phyloP scores from a whole-genome alignment of 2,329 filamentous ascomycete genomes.

The Cytospora mali region DNA sequence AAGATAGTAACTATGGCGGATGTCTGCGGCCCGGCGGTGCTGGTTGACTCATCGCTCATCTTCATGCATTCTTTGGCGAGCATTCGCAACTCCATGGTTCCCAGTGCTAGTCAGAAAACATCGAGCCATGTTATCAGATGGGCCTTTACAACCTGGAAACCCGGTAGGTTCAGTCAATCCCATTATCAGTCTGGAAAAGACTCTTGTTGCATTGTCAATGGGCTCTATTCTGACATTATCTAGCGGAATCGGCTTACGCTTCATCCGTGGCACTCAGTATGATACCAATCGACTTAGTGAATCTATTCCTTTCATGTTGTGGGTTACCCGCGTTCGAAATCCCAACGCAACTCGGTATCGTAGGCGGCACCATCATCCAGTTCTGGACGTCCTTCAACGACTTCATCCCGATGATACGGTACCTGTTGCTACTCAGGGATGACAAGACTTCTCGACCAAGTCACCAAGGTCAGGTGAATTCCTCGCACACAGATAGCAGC shows the following conservation, averaged over 20 bases:
- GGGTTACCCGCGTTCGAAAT: slow-evolving; percentile 48
- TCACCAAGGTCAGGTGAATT: not conserved
- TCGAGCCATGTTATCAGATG: slow-evolving; percentile 77
- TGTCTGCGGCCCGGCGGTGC: slow-evolving; percentile 74
- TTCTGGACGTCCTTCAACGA: slow-evolving; percentile 49
- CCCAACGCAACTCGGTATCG: slow-evolving; percentile 39
- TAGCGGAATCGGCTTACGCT: slow-evolving; percentile 70
- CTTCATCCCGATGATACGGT: slow-evolving; percentile 51
- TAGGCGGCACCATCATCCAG: slow-evolving; percentile 53
- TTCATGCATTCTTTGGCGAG: slow-evolving; percentile 73
- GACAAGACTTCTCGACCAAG: slow-evolving; percentile 15
- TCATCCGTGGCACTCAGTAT: slow-evolving; percentile 65
- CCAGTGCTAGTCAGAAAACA: slow-evolving; percentile 67
- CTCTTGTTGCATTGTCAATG: slow-evolving; percentile 21
- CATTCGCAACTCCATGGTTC: slow-evolving; percentile 66
- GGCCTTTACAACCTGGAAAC: slow-evolving; percentile 81
- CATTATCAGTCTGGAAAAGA: not conserved
- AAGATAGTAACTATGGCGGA: slow-evolving; percentile 76
- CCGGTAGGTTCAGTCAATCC: slow-evolving; percentile 58
- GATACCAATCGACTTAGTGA: slow-evolving; percentile 66
- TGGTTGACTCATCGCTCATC: slow-evolving; percentile 78
- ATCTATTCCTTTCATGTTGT: slow-evolving; percentile 70
- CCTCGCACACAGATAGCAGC: not conserved
- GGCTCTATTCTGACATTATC: not conserved
- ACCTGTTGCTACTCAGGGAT: slow-evolving; percentile 56